phyloP scores from a whole-genome alignment of 2,329 filamentous ascomycete species.

The Ophiocordyceps camponoti-rufipedis region DNA sequence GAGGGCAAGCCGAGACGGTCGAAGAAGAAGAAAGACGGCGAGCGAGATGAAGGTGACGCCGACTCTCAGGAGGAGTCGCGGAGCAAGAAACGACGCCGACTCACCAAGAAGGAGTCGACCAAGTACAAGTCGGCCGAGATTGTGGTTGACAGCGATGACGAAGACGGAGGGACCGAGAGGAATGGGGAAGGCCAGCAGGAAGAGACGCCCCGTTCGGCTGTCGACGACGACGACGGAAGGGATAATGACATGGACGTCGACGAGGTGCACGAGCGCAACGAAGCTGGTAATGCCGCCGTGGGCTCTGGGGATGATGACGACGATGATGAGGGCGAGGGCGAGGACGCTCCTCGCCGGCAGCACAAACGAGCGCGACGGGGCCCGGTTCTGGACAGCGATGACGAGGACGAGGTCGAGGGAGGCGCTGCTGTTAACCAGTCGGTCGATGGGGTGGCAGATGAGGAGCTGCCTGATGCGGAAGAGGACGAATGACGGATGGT shows the following conservation, averaged over 20 bases:
- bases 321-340: conserved; percentile 26
- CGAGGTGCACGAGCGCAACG: conserved; percentile 15
- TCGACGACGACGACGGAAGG: conserved; percentile 24
- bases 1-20: conserved; percentile 24
- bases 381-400: conserved; percentile 35
- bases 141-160: conserved; percentile 58
- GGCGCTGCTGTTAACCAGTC: conserved; percentile 5
- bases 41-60: conserved; percentile 18
- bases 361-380: conserved; percentile 29
- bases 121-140: conserved; percentile 82
- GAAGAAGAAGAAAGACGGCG: conserved; percentile 37
- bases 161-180: conserved; percentile 26
- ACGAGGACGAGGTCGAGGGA: conserved; percentile 20
- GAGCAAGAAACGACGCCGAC: conserved; percentile 44
- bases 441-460: conserved; percentile 5
- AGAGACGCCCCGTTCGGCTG: conserved; percentile 22
- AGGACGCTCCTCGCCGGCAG: conserved; percentile 17
- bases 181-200: conserved; percentile 18
- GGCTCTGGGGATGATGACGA: conserved; percentile 27
- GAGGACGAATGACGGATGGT: conserved; percentile 8
- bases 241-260: conserved; percentile 3
- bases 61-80: conserved; percentile 24
- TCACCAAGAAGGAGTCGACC: conserved; percentile 26
- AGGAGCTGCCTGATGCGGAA: conserved; percentile 22
- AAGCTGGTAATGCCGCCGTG: conserved; percentile 12